Evolutionary conservation across 768 basidiomycete genomes (phyloP), one percentile per base, ranked within the genome.

Genomic region (Leccinum subtestaceum): DNA sequence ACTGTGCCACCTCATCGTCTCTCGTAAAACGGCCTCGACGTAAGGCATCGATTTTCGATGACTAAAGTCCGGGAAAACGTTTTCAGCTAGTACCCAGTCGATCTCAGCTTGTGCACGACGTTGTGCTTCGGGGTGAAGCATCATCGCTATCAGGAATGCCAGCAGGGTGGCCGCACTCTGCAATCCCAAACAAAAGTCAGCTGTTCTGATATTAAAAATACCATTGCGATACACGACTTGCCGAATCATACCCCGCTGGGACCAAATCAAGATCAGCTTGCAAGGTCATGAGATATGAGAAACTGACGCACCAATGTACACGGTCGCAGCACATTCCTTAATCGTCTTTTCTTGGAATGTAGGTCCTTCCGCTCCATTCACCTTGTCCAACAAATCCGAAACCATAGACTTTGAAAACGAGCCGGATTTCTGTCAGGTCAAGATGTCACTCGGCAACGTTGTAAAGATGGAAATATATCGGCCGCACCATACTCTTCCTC

Each of bases 1-100:
- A 15, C 55, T 69, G 52, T 73, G 72, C 71, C 73, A 75, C 48
- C 72, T 67, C 62, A 73, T 64, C 17, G 68, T 68, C 53, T 74
- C 73, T 48, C 70, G 60, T n/a, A 71, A 55, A 32, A 73, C 48
- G 7, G 70, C 70, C 29, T 71, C 70, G n/a, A 71, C 58, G 50
- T 71, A 71, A 31, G 70, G 70, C 3, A 71, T 34, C 12, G 59
- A 68, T 38, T 58, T 51, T 32, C 70, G 59, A 47, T 73, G 65
- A 25, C 56, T 57, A 36, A 73, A 72, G 51, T 70, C 70, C 8
- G 70, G 72, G 2, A 70, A 54, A 19, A 40, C 38, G 9, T 59
- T 48, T 12, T 46, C 46, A 15, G 55, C 54, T 49, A 67, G 56
- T 56, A 60, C 60, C 11, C 62, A 57, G 29, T 74, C 73, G 2